Conservation (phyloP, 495 filamentous ascomycete species). For the Astrothelium subdiscretum region DNA sequence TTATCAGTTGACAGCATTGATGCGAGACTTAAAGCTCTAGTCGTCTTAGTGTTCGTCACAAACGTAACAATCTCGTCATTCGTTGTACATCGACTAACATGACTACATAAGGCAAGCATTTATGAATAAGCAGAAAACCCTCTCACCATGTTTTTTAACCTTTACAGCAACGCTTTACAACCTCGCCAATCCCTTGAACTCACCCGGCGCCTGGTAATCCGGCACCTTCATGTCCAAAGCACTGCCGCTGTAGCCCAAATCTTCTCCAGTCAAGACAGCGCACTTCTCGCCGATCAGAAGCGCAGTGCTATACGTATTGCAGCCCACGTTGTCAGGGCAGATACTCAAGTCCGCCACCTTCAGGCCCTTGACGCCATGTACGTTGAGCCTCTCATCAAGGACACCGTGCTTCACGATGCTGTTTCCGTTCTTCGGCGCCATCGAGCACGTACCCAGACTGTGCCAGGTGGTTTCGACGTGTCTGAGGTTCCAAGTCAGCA, state of each 20-base stretch:
- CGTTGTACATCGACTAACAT: too few relatives aligned
- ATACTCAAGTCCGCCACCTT: constrained; percentile 75
- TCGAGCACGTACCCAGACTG: constrained; percentile 57
- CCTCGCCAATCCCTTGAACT: constrained; percentile 30
- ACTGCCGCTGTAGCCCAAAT: constrained; percentile 62
- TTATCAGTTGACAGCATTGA: too few relatives aligned
- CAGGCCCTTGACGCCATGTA: constrained; percentile 67
- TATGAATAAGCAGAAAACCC: not conserved
- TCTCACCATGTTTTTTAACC: not conserved
- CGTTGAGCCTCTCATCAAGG: constrained; percentile 67
- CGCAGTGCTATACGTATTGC: constrained; percentile 67
- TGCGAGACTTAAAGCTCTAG: too few relatives aligned
- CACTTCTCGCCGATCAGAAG: constrained; percentile 78
- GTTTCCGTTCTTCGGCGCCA: constrained; percentile 70
- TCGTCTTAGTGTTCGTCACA: too few relatives aligned
- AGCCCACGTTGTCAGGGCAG: constrained; percentile 73
- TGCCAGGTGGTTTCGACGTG: constrained; percentile 45
- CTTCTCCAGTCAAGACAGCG: constrained; percentile 56
- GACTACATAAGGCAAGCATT: not conserved
- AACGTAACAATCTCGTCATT: too few relatives aligned
- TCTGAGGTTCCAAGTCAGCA: not conserved
- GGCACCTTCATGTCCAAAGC: constrained; percentile 69
- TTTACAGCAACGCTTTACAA: constrained; percentile 20
- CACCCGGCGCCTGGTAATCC: constrained; percentile 34
- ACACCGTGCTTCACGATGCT: constrained; percentile 72